phyloP scores from a whole-genome alignment of 805 yeast species.

The Maudiozyma pseudohumilis region DNA sequence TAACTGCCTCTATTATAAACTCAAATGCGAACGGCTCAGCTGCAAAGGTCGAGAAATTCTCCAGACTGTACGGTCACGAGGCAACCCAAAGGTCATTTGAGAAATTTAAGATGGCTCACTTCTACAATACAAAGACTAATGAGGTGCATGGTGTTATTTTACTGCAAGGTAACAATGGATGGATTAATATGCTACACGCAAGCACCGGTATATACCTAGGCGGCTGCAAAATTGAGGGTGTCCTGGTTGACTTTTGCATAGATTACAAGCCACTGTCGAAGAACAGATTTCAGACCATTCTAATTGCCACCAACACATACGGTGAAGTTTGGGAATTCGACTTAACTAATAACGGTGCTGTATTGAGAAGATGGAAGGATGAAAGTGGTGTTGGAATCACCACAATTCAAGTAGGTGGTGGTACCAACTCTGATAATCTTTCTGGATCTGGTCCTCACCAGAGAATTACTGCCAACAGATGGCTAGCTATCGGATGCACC shows the following conservation, averaged over 20 bases:
- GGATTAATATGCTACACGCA: conserved; percentile 76
- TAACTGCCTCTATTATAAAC: conserved; percentile 42
- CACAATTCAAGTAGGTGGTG: conserved; percentile 61
- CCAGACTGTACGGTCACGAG: conserved; percentile 88
- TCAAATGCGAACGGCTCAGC: conserved; percentile 8
- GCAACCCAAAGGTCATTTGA: conserved; percentile 79
- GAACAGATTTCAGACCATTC: conserved; percentile 23
- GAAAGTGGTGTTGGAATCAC: conserved; percentile 81
- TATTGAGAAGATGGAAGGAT: conserved; percentile 70
- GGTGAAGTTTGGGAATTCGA: conserved; percentile 91
- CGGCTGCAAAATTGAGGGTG: conserved; percentile 86
- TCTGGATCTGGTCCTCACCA: conserved; percentile 14
- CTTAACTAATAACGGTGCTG: conserved; percentile 36
- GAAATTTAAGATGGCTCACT: conserved; percentile 60
- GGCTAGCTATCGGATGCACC: conserved; percentile 82
- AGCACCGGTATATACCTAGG: conserved; percentile 75
- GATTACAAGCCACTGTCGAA: conserved; percentile 25
- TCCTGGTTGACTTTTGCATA: conserved; percentile 57
- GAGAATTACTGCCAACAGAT: conserved; percentile 39
- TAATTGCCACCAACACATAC: conserved; percentile 56
- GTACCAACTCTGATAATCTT: conserved; percentile 23
- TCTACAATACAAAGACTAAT: conserved; percentile 13
- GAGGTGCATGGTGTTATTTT: conserved; percentile 58
- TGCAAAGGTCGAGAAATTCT: conserved; percentile 62
- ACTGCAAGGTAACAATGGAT: conserved; percentile 76